Base-by-base conservation (phyloP, 306 rosid species). In the Crataegus laevigata region DNA sequence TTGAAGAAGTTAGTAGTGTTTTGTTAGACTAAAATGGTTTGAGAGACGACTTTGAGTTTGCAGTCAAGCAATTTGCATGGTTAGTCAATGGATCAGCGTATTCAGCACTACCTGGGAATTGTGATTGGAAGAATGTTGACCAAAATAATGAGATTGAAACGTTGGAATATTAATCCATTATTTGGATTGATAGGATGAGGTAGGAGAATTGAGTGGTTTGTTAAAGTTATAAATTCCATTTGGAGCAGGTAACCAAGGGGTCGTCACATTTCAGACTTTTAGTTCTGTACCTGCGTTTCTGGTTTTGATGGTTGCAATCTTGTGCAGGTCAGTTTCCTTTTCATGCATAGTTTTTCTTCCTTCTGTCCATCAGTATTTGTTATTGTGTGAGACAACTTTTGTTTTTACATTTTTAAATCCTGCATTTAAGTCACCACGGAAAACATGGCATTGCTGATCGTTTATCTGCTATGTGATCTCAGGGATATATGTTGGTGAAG, bases 401-500 rank as follows among this genome's bases (percentile, higher is more conserved):
- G 15, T n/a, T n/a, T n/a, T n/a, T n/a, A n/a, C n/a, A n/a, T n/a
- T n/a, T n/a, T n/a, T n/a, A n/a, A n/a, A n/a, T n/a, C n/a, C n/a
- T n/a, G n/a, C n/a, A n/a, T n/a, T n/a, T n/a, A n/a, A n/a, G n/a
- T 64, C 73, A 47, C 14, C 36, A 21, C 69, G 67, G 66, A 71
- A 40, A 77, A 61, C 29, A 73, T 8, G 54, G 71, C 21, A 0
- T 36, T 42, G 21, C 72, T 68, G 72, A 68, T 66, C 3, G 6
- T 65, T 34, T 36, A 9, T 64, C 66, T 83, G 25, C 26, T 58
- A 5, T 69, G 34, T 66, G 34, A 72, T 45, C 38, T 29, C 90
- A 93, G 97, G 98, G 75, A 88, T 91, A 32, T 93, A 85, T 61
- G 59, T 84, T 8, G 88, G 93, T 14, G 88, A 88, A 4, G 91